phyloP scores from a whole-genome alignment of 1,139 yeast genomes.

The Pichia sp. region DNA sequence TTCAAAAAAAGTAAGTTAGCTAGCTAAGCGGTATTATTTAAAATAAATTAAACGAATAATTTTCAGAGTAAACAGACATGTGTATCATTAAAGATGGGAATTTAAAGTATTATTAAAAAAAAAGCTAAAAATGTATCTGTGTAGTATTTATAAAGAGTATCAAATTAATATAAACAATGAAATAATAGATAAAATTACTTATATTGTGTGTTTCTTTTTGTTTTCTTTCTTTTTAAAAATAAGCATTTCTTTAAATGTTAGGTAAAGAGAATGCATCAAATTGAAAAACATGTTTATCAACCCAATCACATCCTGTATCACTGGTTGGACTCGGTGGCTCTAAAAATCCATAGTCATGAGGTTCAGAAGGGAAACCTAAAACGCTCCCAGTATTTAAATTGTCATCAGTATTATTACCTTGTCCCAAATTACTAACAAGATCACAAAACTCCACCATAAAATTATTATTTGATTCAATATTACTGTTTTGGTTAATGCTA shows the following conservation, averaged over 20 bases:
- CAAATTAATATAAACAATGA: background rate
- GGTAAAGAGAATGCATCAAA: conserved; percentile 26
- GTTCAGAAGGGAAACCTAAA: conserved; percentile 7
- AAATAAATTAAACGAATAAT: background rate
- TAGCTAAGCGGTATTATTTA: background rate
- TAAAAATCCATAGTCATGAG: conserved; percentile 12
- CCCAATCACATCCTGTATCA: conserved; percentile 51
- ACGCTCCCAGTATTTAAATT: background rate
- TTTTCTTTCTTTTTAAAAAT: background rate
- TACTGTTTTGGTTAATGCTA: background rate
- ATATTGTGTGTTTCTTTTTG: no score
- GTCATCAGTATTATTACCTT: background rate
- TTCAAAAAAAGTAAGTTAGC: background rate
- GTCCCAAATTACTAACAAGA: conserved; percentile 9
- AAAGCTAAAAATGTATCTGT: background rate
- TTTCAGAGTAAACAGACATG: background rate
- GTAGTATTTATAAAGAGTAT: background rate
- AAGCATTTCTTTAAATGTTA: background rate
- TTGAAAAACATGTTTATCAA: conserved; percentile 38
- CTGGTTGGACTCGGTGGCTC: conserved; percentile 34
- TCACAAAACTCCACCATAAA: conserved; percentile 13
- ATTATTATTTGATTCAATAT: background rate
- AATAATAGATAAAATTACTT: background rate
- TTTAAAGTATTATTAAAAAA: background rate
- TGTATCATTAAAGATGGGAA: background rate